Conservation (phyloP, 805 yeast genomes). For the baker's yeast (Saccharomyces cerevisiae) region DNA sequence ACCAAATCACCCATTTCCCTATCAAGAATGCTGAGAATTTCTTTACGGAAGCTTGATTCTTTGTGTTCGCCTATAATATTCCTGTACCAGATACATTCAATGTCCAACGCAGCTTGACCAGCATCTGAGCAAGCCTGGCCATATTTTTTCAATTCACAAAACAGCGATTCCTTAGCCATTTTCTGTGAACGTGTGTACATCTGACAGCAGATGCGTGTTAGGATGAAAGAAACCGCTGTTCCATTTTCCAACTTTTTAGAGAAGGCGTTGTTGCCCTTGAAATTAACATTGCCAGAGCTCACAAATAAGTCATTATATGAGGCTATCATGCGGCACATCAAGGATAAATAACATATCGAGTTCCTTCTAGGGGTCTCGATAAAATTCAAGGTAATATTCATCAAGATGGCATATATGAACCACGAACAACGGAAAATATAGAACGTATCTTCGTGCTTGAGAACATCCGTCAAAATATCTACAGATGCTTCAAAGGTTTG, state of each 20-base stretch:
- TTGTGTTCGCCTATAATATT: too few species aligned
- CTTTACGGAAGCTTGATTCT: too few species aligned
- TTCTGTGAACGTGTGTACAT: neutral
- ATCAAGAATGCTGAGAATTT: too few species aligned
- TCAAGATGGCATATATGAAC: too few species aligned
- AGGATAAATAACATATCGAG: neutral
- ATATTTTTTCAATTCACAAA: neutral
- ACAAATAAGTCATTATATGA: neutral
- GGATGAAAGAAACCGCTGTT: neutral
- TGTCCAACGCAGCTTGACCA: neutral
- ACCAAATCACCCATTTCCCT: too few species aligned
- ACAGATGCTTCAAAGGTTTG: too few species aligned
- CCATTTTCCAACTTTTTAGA: neutral
- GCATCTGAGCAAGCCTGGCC: neutral
- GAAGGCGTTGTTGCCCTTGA: neutral
- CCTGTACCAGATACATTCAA: neutral
- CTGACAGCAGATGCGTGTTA: neutral
- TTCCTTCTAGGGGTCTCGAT: too few species aligned
- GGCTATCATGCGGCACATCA: neutral
- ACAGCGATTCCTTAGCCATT: neutral
- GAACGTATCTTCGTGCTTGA: too few species aligned
- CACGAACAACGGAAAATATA: too few species aligned
- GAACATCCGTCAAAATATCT: too few species aligned
- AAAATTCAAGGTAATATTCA: too few species aligned
- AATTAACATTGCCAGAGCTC: too few species aligned